These are phyloP conservation scores for Draba incana DNA, from an alignment of 345 rosid species.

Conservation along the genomic window DNA sequence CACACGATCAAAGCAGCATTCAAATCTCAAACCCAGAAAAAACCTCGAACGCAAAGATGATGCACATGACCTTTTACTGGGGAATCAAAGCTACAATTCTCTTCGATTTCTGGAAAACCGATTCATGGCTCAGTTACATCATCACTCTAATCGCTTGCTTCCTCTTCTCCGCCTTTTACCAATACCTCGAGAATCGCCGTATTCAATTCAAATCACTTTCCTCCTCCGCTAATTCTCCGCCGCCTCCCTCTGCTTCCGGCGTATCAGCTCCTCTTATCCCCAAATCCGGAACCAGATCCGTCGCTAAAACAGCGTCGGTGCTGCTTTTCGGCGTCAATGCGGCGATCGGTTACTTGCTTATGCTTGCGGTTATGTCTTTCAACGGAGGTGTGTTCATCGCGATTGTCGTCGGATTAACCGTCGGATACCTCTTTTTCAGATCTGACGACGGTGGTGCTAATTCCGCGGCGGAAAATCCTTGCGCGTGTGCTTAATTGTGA, in stretches of 20 bases:
- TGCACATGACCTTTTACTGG: constrained; percentile 98
- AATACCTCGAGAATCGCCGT: constrained; percentile 67
- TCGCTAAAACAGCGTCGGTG: constrained; percentile 49
- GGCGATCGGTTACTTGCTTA: constrained; percentile 72
- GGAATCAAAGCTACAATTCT: constrained; percentile 67
- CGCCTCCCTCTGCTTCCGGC: constrained; percentile 21
- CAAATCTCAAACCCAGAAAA: constrained; percentile 3
- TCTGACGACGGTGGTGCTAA: constrained; percentile 43
- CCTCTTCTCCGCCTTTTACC: constrained; percentile 63
- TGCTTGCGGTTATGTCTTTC: constrained; percentile 87
- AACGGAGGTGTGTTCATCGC: constrained; percentile 86
- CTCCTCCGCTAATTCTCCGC: constrained; percentile 24
- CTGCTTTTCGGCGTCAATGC: constrained; percentile 66
- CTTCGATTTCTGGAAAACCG: constrained; percentile 69
- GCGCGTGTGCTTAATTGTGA: constrained; percentile 62
- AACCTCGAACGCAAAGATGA: constrained; percentile 55
- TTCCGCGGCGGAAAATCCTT: constrained; percentile 47
- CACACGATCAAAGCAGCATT: not conserved
- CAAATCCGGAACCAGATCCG: constrained; percentile 40
- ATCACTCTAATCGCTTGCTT: constrained; percentile 72
- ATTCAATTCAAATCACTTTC: constrained; percentile 47
- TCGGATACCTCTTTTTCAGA: constrained; percentile 65
- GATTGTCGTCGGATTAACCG: constrained; percentile 60
- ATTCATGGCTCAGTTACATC: constrained; percentile 62
- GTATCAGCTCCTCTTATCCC: constrained; percentile 49